phyloP scores from a whole-genome alignment of 1,284 basidiomycete genomes.

The Rhodotorula sp. region DNA sequence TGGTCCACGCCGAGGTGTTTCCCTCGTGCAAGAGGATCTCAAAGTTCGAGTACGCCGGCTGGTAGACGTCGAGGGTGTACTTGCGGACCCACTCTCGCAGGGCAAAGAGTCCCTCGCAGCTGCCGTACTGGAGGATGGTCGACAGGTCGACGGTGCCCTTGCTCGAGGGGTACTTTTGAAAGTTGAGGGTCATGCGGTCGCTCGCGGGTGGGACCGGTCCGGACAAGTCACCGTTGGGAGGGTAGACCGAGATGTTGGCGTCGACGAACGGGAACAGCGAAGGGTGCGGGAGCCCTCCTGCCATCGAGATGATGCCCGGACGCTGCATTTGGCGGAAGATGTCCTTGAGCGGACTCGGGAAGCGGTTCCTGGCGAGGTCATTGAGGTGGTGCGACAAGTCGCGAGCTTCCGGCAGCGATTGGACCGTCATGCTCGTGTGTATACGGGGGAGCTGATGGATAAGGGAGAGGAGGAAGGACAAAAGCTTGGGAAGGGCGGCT shows the following conservation, averaged over 20 bases:
- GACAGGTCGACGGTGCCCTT: constrained; percentile 59
- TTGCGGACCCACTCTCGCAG: constrained; percentile 59
- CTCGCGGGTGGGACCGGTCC: background rate
- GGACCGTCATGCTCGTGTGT: background rate
- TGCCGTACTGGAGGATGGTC: constrained; percentile 67
- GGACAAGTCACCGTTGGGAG: constrained; percentile 10
- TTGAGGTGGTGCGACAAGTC: constrained; percentile 27
- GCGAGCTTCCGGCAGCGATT: constrained; percentile 5
- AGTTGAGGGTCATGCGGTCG: background rate
- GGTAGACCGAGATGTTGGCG: constrained; percentile 5
- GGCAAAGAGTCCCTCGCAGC: constrained; percentile 54
- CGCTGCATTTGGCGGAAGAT: constrained; percentile 20
- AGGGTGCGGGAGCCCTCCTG: constrained; percentile 60
- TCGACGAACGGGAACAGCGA: constrained; percentile 26
- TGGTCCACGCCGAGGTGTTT: constrained; percentile 69
- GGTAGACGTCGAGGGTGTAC: constrained; percentile 62
- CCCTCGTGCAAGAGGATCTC: constrained; percentile 62
- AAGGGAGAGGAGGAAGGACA: background rate
- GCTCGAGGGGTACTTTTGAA: constrained; percentile 42
- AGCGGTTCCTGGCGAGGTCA: constrained; percentile 3
- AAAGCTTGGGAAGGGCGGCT: background rate
- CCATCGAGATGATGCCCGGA: constrained; percentile 49
- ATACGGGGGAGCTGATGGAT: too few species aligned
- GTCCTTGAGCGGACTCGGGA: constrained; percentile 15
- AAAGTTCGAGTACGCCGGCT: constrained; percentile 63